These are phyloP conservation scores for Phylloboletellus chloephorus DNA, from an alignment of 1,284 basidiomycete genomes.

Conservation along the genomic window DNA sequence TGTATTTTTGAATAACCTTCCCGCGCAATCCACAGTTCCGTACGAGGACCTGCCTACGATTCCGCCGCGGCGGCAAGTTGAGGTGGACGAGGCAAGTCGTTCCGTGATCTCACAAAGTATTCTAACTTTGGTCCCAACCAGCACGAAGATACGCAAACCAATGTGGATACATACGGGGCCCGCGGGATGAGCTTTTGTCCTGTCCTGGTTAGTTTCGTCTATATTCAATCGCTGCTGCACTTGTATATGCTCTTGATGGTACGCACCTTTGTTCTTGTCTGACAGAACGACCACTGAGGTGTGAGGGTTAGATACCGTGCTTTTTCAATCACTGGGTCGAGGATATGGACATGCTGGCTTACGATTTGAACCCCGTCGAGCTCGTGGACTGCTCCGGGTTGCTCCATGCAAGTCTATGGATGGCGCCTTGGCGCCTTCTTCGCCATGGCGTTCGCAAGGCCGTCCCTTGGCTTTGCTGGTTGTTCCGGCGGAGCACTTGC, in stretches of 20 bases:
- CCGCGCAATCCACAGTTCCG: not conserved
- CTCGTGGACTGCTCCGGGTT: not conserved
- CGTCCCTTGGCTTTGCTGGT: not conserved
- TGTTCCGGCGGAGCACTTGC: not conserved
- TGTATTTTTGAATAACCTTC: not conserved
- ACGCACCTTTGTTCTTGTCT: not conserved
- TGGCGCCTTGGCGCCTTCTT: conserved; percentile 8
- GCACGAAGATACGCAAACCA: conserved; percentile 2
- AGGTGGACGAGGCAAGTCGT: conserved; percentile 5
- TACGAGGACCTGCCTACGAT: not conserved
- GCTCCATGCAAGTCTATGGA: conserved; percentile 11
- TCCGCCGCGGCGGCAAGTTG: not conserved
- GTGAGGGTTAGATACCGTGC: conserved; percentile 18
- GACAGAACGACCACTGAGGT: conserved; percentile 3
- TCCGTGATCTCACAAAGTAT: not conserved
- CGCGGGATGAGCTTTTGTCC: conserved; percentile 23
- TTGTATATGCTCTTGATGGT: conserved; percentile 26
- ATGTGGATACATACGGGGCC: conserved; percentile 6
- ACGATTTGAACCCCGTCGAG: conserved; percentile 11
- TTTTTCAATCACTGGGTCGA: conserved; percentile 22
- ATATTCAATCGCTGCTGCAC: conserved; percentile 19
- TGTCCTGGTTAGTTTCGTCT: conserved; percentile 12
- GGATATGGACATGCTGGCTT: conserved; percentile 12
- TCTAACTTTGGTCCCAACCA: conserved; percentile 6
- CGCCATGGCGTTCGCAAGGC: conserved; percentile 2